A percentile compares a stretch with the other conserved stretches of the same genome.
These are phyloP conservation scores for Exophiala aquamarina DNA, from an alignment of 2,329 filamentous ascomycete genomes.

Conservation along the genomic window DNA sequence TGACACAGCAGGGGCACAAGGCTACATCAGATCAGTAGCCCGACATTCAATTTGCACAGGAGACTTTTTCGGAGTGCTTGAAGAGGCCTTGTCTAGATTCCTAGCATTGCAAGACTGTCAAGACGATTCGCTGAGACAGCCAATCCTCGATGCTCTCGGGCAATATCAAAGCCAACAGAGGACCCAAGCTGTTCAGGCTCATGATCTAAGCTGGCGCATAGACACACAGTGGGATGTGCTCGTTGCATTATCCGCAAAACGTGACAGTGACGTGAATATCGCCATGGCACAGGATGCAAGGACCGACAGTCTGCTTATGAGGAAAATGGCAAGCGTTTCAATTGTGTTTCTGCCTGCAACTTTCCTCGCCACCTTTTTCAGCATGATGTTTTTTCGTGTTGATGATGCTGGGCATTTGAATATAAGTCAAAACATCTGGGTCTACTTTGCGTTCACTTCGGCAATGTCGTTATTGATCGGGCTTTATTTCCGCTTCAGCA, in stretches of 20 bases:
- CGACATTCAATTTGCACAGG: too few relatives aligned
- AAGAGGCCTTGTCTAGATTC: too few relatives aligned
- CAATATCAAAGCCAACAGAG: constrained; percentile 1
- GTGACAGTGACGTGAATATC: constrained; percentile 2
- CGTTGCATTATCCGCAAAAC: constrained; percentile 2
- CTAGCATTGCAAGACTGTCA: too few relatives aligned
- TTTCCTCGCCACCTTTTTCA: constrained; percentile 10
- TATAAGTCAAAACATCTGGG: constrained; percentile 2
- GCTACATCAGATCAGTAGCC: not conserved
- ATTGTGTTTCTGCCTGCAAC: constrained; percentile 6
- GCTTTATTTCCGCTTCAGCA: too few relatives aligned
- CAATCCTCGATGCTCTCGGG: not conserved
- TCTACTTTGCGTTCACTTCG: constrained; percentile 1
- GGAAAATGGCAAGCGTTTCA: constrained; percentile 1
- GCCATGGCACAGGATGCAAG: not conserved
- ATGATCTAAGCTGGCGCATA: not conserved
- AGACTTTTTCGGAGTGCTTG: too few relatives aligned
- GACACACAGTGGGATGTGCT: constrained; percentile 6
- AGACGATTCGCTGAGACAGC: too few relatives aligned
- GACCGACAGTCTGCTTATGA: constrained; percentile 3
- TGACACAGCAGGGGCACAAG: not conserved
- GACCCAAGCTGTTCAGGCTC: not conserved
- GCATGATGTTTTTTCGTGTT: constrained; percentile 7
- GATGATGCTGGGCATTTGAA: not conserved
- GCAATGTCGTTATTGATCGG: too few relatives aligned